phyloP scores from a whole-genome alignment of 345 rosid species.

The Brassica carinata region DNA sequence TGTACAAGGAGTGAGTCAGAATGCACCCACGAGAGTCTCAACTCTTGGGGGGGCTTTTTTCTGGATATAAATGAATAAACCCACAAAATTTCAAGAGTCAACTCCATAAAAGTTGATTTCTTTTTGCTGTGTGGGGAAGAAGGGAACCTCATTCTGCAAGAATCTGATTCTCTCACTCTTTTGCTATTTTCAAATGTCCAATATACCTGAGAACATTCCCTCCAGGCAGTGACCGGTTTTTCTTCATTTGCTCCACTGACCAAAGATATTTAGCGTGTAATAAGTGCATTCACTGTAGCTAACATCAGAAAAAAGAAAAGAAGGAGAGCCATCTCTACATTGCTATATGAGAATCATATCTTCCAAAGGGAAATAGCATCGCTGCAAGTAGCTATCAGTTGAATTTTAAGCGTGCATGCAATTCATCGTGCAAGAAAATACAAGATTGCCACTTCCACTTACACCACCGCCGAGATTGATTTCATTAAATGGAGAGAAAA shows the following conservation, averaged over 20 bases:
- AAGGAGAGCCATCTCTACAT: slow-evolving; percentile 13
- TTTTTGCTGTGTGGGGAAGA: slow-evolving; percentile 47
- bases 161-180: slow-evolving; percentile 61
- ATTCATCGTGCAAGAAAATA: slow-evolving; percentile 12
- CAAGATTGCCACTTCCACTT: slow-evolving; percentile 3
- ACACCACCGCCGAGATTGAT: not conserved
- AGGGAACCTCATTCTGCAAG: slow-evolving; percentile 65
- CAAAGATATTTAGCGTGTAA: slow-evolving; percentile 9
- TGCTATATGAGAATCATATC: slow-evolving; percentile 4
- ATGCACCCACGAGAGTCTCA: slow-evolving; percentile 41
- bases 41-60: slow-evolving; percentile 10
- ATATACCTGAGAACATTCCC: slow-evolving; percentile 43
- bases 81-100: slow-evolving; percentile 45
- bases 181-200: slow-evolving; percentile 46
- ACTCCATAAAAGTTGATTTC: slow-evolving; percentile 38
- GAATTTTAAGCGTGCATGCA: not conserved
- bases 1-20: slow-evolving; percentile 41
- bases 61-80: slow-evolving; percentile 57
- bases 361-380: slow-evolving; percentile 7
- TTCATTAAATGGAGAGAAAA: not conserved
- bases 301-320: not conserved
- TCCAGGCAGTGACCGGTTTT: slow-evolving; percentile 30
- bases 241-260: slow-evolving; percentile 19
- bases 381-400: not conserved
- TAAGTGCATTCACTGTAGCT: slow-evolving; percentile 15